Base-by-base conservation (phyloP, 495 filamentous ascomycete species). In the Podospora australis region DNA sequence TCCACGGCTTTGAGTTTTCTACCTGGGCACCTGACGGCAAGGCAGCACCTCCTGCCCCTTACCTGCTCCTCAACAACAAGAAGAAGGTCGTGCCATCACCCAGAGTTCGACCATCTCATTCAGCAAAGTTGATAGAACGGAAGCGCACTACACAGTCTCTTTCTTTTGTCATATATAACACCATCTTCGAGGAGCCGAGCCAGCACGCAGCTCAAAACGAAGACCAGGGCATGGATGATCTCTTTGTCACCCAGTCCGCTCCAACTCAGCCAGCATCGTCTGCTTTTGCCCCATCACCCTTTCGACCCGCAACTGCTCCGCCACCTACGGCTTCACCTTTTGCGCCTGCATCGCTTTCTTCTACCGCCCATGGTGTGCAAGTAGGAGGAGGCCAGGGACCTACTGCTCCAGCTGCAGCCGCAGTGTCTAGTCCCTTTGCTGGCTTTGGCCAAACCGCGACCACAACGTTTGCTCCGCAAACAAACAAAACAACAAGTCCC, bases 1-100 rank as follows among this genome's bases (percentile, higher is more conserved):
- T 79, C 7, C 82, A 90, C 54, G 81, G 79, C 16, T 72, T 95
- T 29, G 59, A 71, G 20, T 76, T 95, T 28, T 52, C 62, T 59
- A 69, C 11, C 62, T 57, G 58, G 38, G 54, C 54, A 4, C 57
- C 59, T 2, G 53, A 62, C 8, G 54, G 57, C 1, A 58, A 54
- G 39, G n/a, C 39, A 5, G 28, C 77, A 13, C 77, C 74, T 36
- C 68, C 68, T 7, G 69, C 70, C 20, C 58, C 66, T 0, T 85
- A 80, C 61, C 68, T 86, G 30, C 46, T 75, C 54, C 56, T 77
- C 4, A 56, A 63, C 42, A 45, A 48, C 48, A 66, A 51, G 54
- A 58, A 49, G 30, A 59, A 54, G 39, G 32, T 43, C 7, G 55
- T 67, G 4, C 62, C 60, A 10, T 69, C 69, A 28, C 64, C 72